phyloP scores from a whole-genome alignment of 1,284 basidiomycete genomes.

The Fistulinella staudtii region DNA sequence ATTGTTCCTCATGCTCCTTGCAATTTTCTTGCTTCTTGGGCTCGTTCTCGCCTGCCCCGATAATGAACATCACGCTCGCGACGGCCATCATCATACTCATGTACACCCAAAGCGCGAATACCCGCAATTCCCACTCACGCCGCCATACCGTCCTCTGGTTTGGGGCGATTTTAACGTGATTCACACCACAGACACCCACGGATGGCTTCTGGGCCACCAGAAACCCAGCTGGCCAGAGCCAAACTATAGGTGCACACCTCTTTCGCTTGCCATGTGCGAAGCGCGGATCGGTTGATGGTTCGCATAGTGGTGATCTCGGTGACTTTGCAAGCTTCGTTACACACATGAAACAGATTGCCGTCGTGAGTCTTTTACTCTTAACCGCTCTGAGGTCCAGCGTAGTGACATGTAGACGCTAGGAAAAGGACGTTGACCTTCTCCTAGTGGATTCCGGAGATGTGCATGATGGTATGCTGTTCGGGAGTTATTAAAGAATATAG shows the following conservation, averaged over 20 bases:
- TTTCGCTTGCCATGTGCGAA: background rate
- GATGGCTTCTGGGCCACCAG: conserved; percentile 76
- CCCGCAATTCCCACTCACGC: conserved; percentile 44
- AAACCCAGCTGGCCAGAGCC: conserved; percentile 68
- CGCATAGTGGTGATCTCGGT: conserved; percentile 64
- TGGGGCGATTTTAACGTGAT: conserved; percentile 76
- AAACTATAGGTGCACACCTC: conserved; percentile 59
- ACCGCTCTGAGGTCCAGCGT: background rate
- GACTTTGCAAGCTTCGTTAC: conserved; percentile 78
- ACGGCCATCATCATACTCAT: conserved; percentile 30
- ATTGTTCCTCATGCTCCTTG: conserved; percentile 14
- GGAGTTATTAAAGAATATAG: background rate
- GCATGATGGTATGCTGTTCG: conserved; percentile 58
- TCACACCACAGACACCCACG: conserved; percentile 81
- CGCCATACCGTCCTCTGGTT: conserved; percentile 58
- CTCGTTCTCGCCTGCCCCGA: conserved; percentile 22
- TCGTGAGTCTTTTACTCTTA: conserved; percentile 33
- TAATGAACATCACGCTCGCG: conserved; percentile 12
- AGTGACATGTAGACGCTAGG: conserved; percentile 31
- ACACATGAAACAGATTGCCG: conserved; percentile 75
- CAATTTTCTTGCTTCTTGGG: conserved; percentile 16
- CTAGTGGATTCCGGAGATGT: conserved; percentile 74
- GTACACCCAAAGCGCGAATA: conserved; percentile 39
- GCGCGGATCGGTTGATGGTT: conserved; percentile 4
- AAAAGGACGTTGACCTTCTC: conserved; percentile 66